These are phyloP conservation scores for Aspergillus glaucus DNA, from an alignment of 2,329 filamentous ascomycete genomes.

Conservation along the genomic window DNA sequence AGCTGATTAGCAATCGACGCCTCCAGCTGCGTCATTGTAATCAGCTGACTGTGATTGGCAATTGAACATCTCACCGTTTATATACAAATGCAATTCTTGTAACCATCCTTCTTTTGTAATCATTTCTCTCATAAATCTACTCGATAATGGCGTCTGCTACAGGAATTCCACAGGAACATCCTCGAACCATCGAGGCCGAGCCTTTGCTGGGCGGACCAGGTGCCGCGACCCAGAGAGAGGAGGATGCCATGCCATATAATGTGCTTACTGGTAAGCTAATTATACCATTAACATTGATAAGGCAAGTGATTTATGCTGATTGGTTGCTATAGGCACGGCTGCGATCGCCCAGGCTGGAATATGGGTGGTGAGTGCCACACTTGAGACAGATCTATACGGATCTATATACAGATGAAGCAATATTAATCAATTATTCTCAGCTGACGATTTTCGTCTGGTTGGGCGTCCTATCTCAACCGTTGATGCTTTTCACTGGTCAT, in stretches of 20 bases:
- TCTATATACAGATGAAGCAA: background rate
- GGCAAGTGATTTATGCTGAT: background rate
- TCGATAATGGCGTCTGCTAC: conserved; percentile 61
- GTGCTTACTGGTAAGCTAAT: conserved; percentile 61
- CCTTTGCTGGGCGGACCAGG: conserved; percentile 66
- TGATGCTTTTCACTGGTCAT: conserved; percentile 83
- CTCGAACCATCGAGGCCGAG: conserved; percentile 32
- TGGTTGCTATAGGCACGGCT: conserved; percentile 59
- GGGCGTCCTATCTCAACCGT: conserved; percentile 60
- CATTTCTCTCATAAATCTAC: background rate
- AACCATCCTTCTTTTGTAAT: background rate
- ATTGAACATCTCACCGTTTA: background rate
- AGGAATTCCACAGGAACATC: conserved; percentile 54
- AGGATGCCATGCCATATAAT: conserved; percentile 61
- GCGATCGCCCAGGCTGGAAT: conserved; percentile 72
- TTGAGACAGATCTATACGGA: background rate
- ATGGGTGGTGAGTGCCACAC: conserved; percentile 51
- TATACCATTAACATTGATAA: background rate
- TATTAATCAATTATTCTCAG: conserved; percentile 25
- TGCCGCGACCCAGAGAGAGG: conserved; percentile 64
- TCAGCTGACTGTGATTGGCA: background rate
- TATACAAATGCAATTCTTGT: background rate
- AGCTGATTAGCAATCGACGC: background rate
- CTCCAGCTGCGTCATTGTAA: background rate
- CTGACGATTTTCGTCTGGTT: conserved; percentile 73